Evolutionary conservation across 2,329 filamentous ascomycete species (phyloP), one percentile per base, ranked within the genome.

Genomic region (Cercospora janseana): DNA sequence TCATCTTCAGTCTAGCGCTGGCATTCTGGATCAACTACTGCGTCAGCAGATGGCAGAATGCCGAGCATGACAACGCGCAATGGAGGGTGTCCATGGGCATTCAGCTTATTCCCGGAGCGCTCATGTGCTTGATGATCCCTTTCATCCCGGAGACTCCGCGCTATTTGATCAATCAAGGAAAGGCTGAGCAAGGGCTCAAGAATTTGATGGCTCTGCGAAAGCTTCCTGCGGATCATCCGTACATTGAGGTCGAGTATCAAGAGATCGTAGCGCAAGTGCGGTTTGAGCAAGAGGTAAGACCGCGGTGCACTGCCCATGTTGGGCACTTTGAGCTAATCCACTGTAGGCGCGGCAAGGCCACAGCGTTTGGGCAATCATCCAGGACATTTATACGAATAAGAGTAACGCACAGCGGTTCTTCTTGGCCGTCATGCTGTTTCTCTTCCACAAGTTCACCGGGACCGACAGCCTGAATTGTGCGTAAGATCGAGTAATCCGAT

Each of bases 191-290:
- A 27, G 51, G 54, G 10, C 31, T 57, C 24, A 52, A 42, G 26
- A 57, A 57, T 31, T 35, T 57, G 21, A 49, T 45, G 5, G 49
- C 43, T 34, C 50, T 63, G 13, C 52, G 59, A 18, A 54, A 56
- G 32, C 53, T 61, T 29, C 55, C 57, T n/a, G 40, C 40, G 1
- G 54, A 61, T 20, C 59, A 61, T 29, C 54, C 57, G 4, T 56
- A 58, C 34, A 49, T 63, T n/a, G 49, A 52, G 21, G 55, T 51
- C 15, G 60, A 63, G 43, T 55, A 58, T 10, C 51, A 49, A 12
- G 60, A 63, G 31, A 59, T 59, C n/a, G 51, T 55, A 13, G 59
- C 59, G n/a, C 56, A 59, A 26, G 49, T 59, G 41, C 29, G 53
- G 2, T 56, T 54, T 27, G 60, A 63, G 48, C 20, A 57, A 44